Base-by-base conservation (phyloP, 2,329 filamentous ascomycete genomes). In the Apiospora marii region DNA sequence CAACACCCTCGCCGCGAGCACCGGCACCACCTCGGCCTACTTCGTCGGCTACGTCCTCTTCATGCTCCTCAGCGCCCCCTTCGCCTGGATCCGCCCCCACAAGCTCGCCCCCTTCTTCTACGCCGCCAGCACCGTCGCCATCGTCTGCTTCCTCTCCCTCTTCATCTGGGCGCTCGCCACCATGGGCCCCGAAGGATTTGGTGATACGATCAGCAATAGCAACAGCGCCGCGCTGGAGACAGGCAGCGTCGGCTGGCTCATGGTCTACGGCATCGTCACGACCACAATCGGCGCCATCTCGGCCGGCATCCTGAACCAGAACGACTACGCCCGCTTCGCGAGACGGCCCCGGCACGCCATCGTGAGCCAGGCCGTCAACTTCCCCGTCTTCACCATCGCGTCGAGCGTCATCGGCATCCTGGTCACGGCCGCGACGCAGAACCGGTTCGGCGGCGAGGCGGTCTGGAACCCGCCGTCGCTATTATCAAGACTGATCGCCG, bases 301-400 rank as follows among this genome's bases (percentile, higher is more conserved):
- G 72, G 81, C 79, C 58, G 80, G 80, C 10, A 84, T 81, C 6
- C 84, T 80, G 51, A 84, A 84, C 73, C 83, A 83, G 4, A 81
- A 83, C 0, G 84, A 86, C 75, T 82, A 85, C 64, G 84, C 85
- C 72, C 79, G 85, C 22, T 86, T 86, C 74, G 82, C 84, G 0
- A 75, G 70, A 0, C 81, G 80, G 58, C 82, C 83, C 1, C 82
- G 80, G 13, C 84, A 86, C 73, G 81, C 83, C 1, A 78, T 86
- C 24, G 43, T 81, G 5, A 84, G 83, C 0, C 83, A 86, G 70
- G 12, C 85, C 3, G 49, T 85, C 27, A 82, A 83, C 27, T 85
- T 84, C 70, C 84, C 84, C 0, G 19, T 85, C 0, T 78, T 83
- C 1, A 84, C 82, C 73, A 72, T 84, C 6, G 67, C 84, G 7